Percentiles rank a stretch among this genome's conserved stretches.
Evolutionary conservation across 108 stramenopile genomes (phyloP).

Genomic region (Nitzschia inconspicua): DNA sequence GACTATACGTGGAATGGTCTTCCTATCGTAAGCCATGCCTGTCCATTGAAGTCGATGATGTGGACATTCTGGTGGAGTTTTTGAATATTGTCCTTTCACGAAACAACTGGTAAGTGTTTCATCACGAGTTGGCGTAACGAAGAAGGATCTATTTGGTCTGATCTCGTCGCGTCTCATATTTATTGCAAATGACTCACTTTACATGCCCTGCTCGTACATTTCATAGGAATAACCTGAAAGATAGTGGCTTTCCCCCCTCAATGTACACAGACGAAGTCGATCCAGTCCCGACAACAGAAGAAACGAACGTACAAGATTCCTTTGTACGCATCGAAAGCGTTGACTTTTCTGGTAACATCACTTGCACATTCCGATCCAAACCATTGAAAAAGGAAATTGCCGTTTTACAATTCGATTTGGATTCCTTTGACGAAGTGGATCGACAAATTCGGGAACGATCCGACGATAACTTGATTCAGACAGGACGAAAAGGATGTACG

Average conservation of each 20-base stretch:
- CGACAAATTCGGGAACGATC: background rate
- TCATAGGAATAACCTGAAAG: constrained; percentile 23
- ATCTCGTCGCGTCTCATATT: too few species aligned
- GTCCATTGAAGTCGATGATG: constrained; percentile 32
- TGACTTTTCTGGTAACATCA: background rate
- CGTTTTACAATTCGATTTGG: constrained; percentile 8
- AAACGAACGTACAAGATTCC: background rate
- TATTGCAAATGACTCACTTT: too few species aligned
- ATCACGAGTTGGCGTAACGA: too few species aligned
- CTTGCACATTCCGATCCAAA: background rate
- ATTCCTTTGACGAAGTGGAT: constrained; percentile 3
- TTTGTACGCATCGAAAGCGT: constrained; percentile 23
- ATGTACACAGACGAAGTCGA: background rate
- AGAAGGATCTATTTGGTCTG: too few species aligned
- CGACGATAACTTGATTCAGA: background rate
- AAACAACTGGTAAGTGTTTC: constrained; percentile 35
- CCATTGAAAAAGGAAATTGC: constrained; percentile 8
- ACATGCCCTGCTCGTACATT: too few species aligned
- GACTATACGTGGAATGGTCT: constrained; percentile 18
- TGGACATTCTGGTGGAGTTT: constrained; percentile 31
- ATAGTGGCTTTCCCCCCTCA: constrained; percentile 31
- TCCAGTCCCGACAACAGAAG: background rate
- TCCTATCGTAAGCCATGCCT: constrained; percentile 24
- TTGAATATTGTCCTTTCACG: constrained; percentile 28
- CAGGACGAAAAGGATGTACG: constrained; percentile 20